Evolutionary conservation across 805 yeast genomes (phyloP), one percentile per base, ranked within the genome.

Genomic region (Saturnispora hagleri): DNA sequence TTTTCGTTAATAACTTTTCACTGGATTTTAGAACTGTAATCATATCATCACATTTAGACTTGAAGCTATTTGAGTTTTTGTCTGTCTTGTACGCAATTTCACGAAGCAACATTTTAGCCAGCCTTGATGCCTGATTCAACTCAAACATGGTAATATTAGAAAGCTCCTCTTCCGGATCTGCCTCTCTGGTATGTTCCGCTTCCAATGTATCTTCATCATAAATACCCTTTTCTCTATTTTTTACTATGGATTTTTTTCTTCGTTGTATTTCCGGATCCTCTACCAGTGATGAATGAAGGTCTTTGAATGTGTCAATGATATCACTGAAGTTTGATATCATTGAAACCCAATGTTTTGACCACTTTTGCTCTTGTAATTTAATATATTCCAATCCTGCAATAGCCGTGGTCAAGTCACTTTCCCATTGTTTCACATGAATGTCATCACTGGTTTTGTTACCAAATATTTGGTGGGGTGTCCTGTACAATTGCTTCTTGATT

Each of bases 351-450:
- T 58, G 53, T 36, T 57, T 48, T 22, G 59, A 52, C 65, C 66
- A 65, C 47, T 62, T 61, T 46, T 58, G 57, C 40, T 63, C 60
- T 42, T 68, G 65, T 13, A 59, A 57, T 34, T 68, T 59, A 49
- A 77, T 54, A 53, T 66, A 77, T 45, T 70, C 69, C 38, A 78
- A 60, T 1, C 79, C 82, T 20, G 72, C 70, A 31, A 72, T 61
- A 1, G 76, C 66, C 5, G 64, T 58, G 47, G 69, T 65, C 9
- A 75, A 56, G 55, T 75, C 79, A 52, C 72, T 70, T 51, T 70
- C 71, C 69, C 77, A 76, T 45, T 67, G 68, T n/a, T 58, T 55
- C 10, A 74, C 62, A 13, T 67, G 55, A 34, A 68, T 69, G 57
- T 75, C 79, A 51, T 73, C 76, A 4, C 26, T 45, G 1, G 67